Evolutionary conservation across 169 alveolate genomes (phyloP).

Genomic region (Perkinsus marinus): DNA sequence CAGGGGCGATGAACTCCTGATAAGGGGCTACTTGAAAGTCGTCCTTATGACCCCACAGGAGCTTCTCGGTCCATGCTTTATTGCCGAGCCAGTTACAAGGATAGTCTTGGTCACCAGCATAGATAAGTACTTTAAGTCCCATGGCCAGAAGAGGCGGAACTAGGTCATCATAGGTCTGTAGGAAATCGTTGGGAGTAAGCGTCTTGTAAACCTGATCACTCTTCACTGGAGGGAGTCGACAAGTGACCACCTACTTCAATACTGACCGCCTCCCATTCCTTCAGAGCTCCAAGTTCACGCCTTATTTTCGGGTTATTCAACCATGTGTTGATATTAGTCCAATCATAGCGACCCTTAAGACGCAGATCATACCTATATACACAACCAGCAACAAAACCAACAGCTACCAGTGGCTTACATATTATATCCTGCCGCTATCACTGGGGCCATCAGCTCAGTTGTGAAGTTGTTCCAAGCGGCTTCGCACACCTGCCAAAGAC

Average conservation of each 20-base stretch:
- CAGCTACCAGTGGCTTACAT: background rate
- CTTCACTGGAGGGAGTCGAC: background rate
- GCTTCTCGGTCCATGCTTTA: background rate
- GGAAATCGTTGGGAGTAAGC: background rate
- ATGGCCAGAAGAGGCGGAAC: background rate
- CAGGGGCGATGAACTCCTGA: background rate
- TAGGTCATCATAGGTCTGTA: background rate
- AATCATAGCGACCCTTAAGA: background rate
- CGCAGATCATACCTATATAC: background rate
- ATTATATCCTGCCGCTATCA: background rate
- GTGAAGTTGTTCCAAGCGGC: background rate
- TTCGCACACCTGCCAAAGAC: background rate
- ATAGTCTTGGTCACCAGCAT: constrained; percentile 2
- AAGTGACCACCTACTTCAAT: background rate
- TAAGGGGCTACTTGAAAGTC: background rate
- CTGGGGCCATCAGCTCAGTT: background rate
- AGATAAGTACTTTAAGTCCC: background rate
- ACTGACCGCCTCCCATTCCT: background rate
- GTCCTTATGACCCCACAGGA: background rate
- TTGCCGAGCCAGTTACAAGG: constrained; percentile 6
- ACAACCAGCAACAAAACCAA: background rate
- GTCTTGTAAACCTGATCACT: background rate
- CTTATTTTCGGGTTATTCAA: background rate
- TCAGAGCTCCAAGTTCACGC: background rate
- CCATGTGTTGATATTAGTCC: background rate